Conservation (phyloP, 129 eudicot genomes). For the Flaveria brownii region DNA sequence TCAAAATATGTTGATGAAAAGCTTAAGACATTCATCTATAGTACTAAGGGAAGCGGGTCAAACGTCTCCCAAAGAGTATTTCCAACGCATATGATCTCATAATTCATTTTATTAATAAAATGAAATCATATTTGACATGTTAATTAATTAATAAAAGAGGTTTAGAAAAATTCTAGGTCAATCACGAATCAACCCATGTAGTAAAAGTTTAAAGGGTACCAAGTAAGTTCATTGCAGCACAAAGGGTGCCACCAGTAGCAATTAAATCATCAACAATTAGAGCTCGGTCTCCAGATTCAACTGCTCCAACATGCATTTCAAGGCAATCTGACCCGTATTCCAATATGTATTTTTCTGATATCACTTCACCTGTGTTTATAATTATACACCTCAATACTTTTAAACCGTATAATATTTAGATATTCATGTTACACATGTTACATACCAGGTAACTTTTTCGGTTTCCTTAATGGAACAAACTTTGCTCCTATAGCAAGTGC, state of each 20-base stretch:
- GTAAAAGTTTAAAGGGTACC: slow-evolving; percentile 44
- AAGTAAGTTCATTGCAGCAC: slow-evolving; percentile 76
- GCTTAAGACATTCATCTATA: not conserved
- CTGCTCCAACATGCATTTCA: slow-evolving; percentile 98
- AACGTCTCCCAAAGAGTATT: not conserved
- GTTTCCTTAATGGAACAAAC: slow-evolving; percentile 88
- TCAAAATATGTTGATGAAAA: not conserved
- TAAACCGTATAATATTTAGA: not conserved
- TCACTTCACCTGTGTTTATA: slow-evolving; percentile 66
- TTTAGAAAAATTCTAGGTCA: not conserved
- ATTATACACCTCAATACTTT: not conserved
- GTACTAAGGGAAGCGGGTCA: not conserved
- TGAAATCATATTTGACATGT: not conserved
- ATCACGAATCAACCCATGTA: not conserved
- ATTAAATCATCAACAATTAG: slow-evolving; percentile 86
- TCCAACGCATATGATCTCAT: not conserved
- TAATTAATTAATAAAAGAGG: not conserved
- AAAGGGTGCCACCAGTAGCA: slow-evolving; percentile 95
- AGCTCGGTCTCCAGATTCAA: slow-evolving; percentile 77
- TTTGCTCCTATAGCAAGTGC: slow-evolving; percentile 94
- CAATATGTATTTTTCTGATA: slow-evolving; percentile 73
- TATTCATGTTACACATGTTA: slow-evolving; percentile 12
- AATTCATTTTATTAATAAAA: not conserved
- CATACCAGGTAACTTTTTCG: slow-evolving; percentile 79
- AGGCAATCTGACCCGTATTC: slow-evolving; percentile 93